Evolutionary conservation across 2,329 filamentous ascomycete species (phyloP), one percentile per base, ranked within the genome.

Genomic region (Leptographium flavum): DNA sequence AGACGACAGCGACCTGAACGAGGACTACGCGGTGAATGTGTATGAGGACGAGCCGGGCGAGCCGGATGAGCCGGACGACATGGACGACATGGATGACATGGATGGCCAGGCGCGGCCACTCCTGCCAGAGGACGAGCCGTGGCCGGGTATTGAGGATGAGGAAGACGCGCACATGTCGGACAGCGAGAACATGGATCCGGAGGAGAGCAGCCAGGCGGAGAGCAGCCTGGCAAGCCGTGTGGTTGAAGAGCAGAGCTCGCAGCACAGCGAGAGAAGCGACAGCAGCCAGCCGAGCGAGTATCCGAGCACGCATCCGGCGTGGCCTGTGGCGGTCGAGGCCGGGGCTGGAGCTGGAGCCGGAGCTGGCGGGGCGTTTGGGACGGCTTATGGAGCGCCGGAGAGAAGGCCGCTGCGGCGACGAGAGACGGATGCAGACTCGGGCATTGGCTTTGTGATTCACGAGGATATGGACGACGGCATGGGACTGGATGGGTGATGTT

Each of bases 241-340:
- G n/a, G n/a, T n/a, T n/a, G n/a, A 37, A 14, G 37, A 23, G 21
- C 6, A 25, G 13, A 13, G 53, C 10, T 15, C 4, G n/a, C 11
- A 35, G 22, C 19, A 27, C 27, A 40, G 9, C 21, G 15, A 14
- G n/a, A 40, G 30, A 22, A 37, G 10, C 17, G 19, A 21, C 32
- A 75, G 71, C 53, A 72, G 70, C 55, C 64, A 66, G 52, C 74
- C 74, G 2, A 73, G 68, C 17, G 73, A 76, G 53, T 77, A 76
- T 51, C 68, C 71, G 6, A 73, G 67, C 54, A 74, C 66, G 13
- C 68, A 70, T 49, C 61, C 57, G 15, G 60, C 61, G 19, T 37
- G 33, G 42, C 33, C 42, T n/a, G 41, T 28, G n/a, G 22, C 15
- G 22, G 32, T n/a, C 9, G 22, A 5, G 15, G n/a, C 21, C 8